These are phyloP conservation scores for Gracilaria caudata DNA, from an alignment of 23 red algal species.

Conservation along the genomic window DNA sequence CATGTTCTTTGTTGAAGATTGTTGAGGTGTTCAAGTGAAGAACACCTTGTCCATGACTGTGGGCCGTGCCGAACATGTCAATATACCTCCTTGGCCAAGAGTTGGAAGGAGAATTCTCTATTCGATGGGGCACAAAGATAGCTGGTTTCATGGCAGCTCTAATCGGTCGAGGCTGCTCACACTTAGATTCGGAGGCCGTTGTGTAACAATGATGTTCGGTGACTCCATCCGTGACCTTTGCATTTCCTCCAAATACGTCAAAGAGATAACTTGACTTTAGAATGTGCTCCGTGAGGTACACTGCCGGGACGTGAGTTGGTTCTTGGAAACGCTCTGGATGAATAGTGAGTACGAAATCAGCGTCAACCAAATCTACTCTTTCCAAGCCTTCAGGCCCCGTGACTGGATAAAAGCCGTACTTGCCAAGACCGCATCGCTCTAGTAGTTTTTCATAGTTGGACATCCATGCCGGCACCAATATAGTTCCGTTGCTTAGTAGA, in stretches of 20 bases:
- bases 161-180: slow-evolving; percentile 28
- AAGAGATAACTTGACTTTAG: slow-evolving; percentile 62
- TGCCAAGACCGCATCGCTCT: slow-evolving; percentile 52
- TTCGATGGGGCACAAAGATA: slow-evolving; percentile 50
- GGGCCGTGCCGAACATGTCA: slow-evolving; percentile 53
- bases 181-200: slow-evolving; percentile 37
- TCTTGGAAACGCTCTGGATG: slow-evolving; percentile 68
- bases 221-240: background rate
- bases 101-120: slow-evolving; percentile 27
- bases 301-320: slow-evolving; percentile 51
- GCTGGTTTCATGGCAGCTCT: slow-evolving; percentile 42
- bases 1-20: slow-evolving; percentile 32
- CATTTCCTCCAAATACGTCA: slow-evolving; percentile 55
- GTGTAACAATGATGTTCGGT: slow-evolving; percentile 65
- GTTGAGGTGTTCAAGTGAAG: slow-evolving; percentile 58
- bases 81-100: slow-evolving; percentile 35
- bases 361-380: slow-evolving; percentile 36
- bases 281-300: slow-evolving; percentile 66
- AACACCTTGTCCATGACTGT: slow-evolving; percentile 52
- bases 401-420: slow-evolving; percentile 40
- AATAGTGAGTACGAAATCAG: slow-evolving; percentile 62
- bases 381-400: slow-evolving; percentile 27
- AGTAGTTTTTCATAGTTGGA: slow-evolving; percentile 43
- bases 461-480: slow-evolving; percentile 62
- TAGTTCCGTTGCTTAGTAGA: slow-evolving; percentile 63